Evolutionary conservation across 78 protist genomes (phyloP), one percentile per base, ranked within the genome.

Genomic region (Dictyostelium capitatum): DNA sequence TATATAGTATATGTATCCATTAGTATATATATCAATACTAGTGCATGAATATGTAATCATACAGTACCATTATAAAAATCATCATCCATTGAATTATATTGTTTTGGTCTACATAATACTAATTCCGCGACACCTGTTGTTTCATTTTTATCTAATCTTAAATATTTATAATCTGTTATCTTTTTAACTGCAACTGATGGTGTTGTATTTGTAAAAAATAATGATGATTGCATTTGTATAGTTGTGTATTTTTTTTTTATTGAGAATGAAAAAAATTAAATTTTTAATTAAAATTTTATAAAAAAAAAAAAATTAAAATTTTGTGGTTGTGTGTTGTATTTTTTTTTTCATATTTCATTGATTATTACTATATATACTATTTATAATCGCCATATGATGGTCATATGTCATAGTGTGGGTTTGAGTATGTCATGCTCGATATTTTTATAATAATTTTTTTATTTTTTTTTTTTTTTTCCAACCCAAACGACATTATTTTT

Each of bases 61-160:
- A n/a, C n/a, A 37, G 6, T 67, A 85, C 92, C 92, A 87, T 87
- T 77, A 53, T 75, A 87, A 59, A 87, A 87, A 15, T 87, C 83
- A 78, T 87, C 93, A 47, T 64, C 53, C 83, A 87, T 87, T 48
- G 70, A 25, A 51, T 87, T 87, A 46, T 75, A 77, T 32, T 64
- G 32, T 28, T 87, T 87, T 28, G 69, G 57, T 54, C 85, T 77
- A n/a, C 32, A 75, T 48, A 87, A 37, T 28, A 87, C 73, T 14
- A 87, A 47, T 37, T 87, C 93, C 0, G 93, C 83, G 7, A 87
- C 84, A 70, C 6, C 12, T 3, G 48, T 46, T 51, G 57, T 82
- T 25, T 74, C 57, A 12, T 46, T 56, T 46, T 23, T 65, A 51
- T 87, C 85, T 28, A 87, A 50, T 65, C 82, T 87, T 10, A 87